Conservation (phyloP, 2,329 filamentous ascomycete genomes). For the Chalaropsis ovoidea region DNA sequence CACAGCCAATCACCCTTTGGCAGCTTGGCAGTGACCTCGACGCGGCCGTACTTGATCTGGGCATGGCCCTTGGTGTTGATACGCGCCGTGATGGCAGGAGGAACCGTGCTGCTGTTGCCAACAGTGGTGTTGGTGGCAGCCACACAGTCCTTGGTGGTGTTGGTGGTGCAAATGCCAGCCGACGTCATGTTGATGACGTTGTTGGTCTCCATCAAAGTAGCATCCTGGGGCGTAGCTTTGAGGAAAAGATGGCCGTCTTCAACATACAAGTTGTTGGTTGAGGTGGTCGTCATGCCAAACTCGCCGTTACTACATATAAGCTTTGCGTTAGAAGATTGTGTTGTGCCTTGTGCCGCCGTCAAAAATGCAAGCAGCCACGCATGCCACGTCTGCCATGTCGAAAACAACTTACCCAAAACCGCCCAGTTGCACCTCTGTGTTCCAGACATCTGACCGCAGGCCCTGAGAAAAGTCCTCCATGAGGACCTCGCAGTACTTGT, state of each 20-base stretch:
- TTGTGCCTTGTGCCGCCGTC: too few species aligned
- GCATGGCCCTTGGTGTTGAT: conserved; percentile 64
- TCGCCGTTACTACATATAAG: conserved; percentile 61
- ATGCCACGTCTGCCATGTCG: background rate
- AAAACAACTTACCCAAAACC: conserved; percentile 58
- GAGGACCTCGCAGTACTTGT: conserved; percentile 61
- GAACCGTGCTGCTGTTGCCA: conserved; percentile 63
- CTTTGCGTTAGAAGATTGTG: conserved; percentile 17
- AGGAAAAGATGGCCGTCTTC: conserved; percentile 60
- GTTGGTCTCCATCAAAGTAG: conserved; percentile 53
- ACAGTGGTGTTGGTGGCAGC: conserved; percentile 60
- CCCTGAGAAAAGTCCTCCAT: conserved; percentile 55
- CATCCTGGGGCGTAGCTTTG: conserved; percentile 67
- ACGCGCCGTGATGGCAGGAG: conserved; percentile 66
- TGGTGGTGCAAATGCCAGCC: conserved; percentile 58
- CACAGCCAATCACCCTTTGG: conserved; percentile 77
- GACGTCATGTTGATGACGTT: conserved; percentile 57
- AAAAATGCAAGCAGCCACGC: too few species aligned
- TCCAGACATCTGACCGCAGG: conserved; percentile 55
- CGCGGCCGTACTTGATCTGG: conserved; percentile 66
- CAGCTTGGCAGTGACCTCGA: conserved; percentile 69
- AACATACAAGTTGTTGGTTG: conserved; percentile 64
- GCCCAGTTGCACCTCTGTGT: conserved; percentile 62
- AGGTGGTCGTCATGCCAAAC: conserved; percentile 65
- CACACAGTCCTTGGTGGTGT: conserved; percentile 48